Base-by-base conservation (phyloP, 140 eudicot genomes). In the Erigeron philadelphicus region DNA sequence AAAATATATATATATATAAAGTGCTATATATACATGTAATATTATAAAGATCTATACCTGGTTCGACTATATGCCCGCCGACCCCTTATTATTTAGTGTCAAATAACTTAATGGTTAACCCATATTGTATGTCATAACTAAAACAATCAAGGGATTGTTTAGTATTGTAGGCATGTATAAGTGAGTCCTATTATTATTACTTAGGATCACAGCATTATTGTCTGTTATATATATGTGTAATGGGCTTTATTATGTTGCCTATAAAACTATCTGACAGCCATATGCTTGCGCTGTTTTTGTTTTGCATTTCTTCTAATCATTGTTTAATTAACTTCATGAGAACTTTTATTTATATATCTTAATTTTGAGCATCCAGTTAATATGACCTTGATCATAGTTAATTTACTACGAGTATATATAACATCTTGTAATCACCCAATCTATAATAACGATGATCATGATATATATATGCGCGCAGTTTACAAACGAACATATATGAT, bases 31-130 rank as follows among this genome's bases (percentile, higher is more conserved):
- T 63, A 76, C 72, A 56, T 74, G 79, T 74, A 75, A 79, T 50
- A 64, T 72, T 57, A 70, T 64, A 41, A 55, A 64, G 75, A 76
- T 78, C 69, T 86, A 82, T 81, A 83, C 71, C 50, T 83, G 76
- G 64, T 67, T 68, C 68, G 76, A 71, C 78, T 53, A 74, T 70
- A 64, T 80, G 31, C 61, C 78, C 5, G 38, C 5, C 38, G 38
- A 4, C 38, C 38, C 75, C 64, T 67, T 81, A 67, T 67, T 81
- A 67, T 64, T 8, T 59, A 46, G 41, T 72, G 60, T 73, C 40
- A 73, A 69, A 53, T 77, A 76, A 80, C 58, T 80, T 83, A 49
- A 69, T 55, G 70, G 58, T 42, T 72, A 52, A 42, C 35, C 63
- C 50, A 67, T 54, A 67, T 21, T 72, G 11, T 17, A 35, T 77